Evolutionary conservation across 805 yeast species (phyloP), one percentile per base, ranked within the genome.

Genomic region (Dipodascopsis uninucleata): DNA sequence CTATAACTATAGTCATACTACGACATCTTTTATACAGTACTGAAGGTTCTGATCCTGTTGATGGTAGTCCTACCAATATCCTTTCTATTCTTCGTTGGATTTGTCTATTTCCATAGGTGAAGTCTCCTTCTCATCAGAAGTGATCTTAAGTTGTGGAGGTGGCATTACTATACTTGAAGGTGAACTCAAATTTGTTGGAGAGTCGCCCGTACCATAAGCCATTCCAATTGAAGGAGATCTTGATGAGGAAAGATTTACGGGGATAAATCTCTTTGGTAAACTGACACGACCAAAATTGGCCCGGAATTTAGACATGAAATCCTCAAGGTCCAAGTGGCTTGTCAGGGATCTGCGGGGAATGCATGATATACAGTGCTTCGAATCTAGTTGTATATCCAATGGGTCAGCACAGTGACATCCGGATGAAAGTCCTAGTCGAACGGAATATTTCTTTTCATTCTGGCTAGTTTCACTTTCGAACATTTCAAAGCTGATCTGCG

Each of bases 341-440:
- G 98, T 93, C 58, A 93, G 72, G 45, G 86, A 81, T 43, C 88
- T 79, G 59, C 93, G 79, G 36, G 97, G 95, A 57, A 93, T 93
- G 61, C 97, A 90, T 21, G 96, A 89, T 52, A 93, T 93, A 66
- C 93, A 90, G 67, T 93, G 99, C 62, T 87, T 89, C 36, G 87
- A 90, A 67, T 93, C 98, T 36, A 93, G 72, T 65, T 90, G 96
- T 36, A 94, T 95, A 67, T 93, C 99, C 53, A 93, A 73, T 22
- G 99, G 98, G 65, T 90, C 96, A 60, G 88, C 95, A 0, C 97
- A 89, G 67, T 93, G 97, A 66, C 98, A 93, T 17, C 99, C 99
- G 1, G 98, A 97, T 4, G 96, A 85, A 57, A 93, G 73, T n/a
- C 90, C 82, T 49, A 93, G 74, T 59, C 97, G 76, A 44, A 93